Percentiles rank a stretch among this genome's conserved stretches.
These are phyloP conservation scores for Trichoderma arundinaceum DNA, from an alignment of 2,329 filamentous ascomycete species.

Conservation along the genomic window DNA sequence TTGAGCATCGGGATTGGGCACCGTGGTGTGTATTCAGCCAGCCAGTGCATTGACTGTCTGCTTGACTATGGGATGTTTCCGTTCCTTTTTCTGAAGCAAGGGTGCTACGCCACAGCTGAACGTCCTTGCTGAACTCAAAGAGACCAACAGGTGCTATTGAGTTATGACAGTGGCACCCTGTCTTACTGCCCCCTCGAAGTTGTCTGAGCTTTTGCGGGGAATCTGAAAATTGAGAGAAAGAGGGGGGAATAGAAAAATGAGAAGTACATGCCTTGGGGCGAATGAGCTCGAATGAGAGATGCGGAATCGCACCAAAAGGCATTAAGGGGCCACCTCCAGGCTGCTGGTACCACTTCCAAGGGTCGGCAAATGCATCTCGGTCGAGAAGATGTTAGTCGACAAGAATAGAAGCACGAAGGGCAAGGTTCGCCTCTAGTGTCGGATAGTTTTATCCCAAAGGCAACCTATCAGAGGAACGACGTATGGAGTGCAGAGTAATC, in stretches of 20 bases:
- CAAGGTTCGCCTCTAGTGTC: neutral
- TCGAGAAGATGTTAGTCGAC: neutral
- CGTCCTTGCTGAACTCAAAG: neutral
- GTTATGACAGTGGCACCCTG: neutral
- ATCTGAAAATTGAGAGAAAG: too few relatives aligned
- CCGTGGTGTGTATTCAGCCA: neutral
- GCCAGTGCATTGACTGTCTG: neutral
- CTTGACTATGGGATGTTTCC: neutral
- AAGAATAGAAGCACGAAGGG: neutral
- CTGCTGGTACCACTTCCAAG: neutral
- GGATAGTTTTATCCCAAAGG: neutral
- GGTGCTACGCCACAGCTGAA: constrained; percentile 24
- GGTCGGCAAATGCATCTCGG: neutral
- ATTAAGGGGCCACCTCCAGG: too few relatives aligned
- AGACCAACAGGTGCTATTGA: neutral
- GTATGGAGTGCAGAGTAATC: neutral
- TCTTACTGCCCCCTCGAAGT: neutral
- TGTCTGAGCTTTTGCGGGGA: neutral
- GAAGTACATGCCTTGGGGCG: too few relatives aligned
- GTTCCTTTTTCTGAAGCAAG: neutral
- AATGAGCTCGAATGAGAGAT: too few relatives aligned
- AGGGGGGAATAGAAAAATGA: too few relatives aligned
- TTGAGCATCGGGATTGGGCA: neutral
- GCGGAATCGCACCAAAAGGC: too few relatives aligned
- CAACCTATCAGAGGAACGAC: neutral